Evolutionary conservation across 176 grass and related monocot species (phyloP).

Genomic region (Juncus inflexus): DNA sequence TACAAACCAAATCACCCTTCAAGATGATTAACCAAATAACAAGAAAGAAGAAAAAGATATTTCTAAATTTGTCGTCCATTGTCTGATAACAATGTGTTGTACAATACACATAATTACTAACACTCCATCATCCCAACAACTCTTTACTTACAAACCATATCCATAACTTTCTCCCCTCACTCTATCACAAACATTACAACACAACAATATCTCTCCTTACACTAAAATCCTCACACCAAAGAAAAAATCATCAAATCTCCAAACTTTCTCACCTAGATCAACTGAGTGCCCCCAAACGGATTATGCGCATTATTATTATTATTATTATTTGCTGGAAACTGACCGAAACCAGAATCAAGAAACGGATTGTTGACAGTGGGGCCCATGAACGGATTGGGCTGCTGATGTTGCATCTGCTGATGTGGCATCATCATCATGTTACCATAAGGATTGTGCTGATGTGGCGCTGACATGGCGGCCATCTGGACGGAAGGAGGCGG

Average conservation of each 20-base stretch:
- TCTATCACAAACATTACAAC: constrained; percentile 38
- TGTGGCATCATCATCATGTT: constrained; percentile 35
- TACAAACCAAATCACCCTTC: too few species aligned
- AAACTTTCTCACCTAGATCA: constrained; percentile 33
- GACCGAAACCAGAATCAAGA: constrained; percentile 53
- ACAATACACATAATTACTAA: too few species aligned
- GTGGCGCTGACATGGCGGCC: constrained; percentile 72
- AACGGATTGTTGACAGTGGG: constrained; percentile 49
- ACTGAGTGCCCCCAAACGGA: constrained; percentile 52
- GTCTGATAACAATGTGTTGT: too few species aligned
- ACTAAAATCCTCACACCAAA: constrained; percentile 41
- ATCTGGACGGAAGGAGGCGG: constrained; percentile 82
- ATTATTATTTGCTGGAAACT: constrained; percentile 53
- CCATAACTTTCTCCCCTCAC: constrained; percentile 9
- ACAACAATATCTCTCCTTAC: constrained; percentile 34
- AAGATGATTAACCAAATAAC: too few species aligned
- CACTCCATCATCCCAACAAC: too few species aligned
- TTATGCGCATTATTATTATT: constrained; percentile 44
- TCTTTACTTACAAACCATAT: constrained; percentile 59
- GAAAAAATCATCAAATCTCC: constrained; percentile 34
- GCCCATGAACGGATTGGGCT: constrained; percentile 44
- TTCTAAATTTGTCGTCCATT: too few species aligned
- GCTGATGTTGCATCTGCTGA: constrained; percentile 59
- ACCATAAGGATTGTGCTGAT: constrained; percentile 51
- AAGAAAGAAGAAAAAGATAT: too few species aligned